Percentiles rank a stretch among this genome's conserved stretches.
These are phyloP conservation scores for Linum lewisii DNA, from an alignment of 345 rosid species.

Conservation along the genomic window DNA sequence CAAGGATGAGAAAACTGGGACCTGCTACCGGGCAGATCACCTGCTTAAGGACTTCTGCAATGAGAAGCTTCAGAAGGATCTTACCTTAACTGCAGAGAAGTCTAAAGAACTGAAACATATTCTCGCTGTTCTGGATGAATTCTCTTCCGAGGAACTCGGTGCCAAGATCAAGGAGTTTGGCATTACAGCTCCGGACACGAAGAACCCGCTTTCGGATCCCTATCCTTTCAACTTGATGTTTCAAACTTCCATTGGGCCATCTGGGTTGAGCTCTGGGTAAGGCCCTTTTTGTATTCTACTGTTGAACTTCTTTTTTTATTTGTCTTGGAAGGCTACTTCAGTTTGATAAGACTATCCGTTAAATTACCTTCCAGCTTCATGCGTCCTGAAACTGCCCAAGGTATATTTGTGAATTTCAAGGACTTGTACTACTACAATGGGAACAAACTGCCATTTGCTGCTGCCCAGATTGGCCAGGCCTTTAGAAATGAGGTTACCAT, in stretches of 20 bases:
- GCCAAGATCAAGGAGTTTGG: conserved; percentile 73
- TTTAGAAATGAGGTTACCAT: conserved; percentile 79
- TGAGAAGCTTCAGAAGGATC: conserved; percentile 84
- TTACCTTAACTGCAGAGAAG: conserved; percentile 47
- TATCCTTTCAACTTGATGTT: conserved; percentile 93
- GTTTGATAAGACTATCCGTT: background rate
- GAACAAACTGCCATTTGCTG: conserved; percentile 90
- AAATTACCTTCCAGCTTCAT: conserved; percentile 45
- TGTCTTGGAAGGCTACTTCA: no score
- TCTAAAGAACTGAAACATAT: conserved; percentile 77
- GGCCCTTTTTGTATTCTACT: conserved; percentile 12
- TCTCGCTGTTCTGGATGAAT: conserved; percentile 76
- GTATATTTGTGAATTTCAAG: conserved; percentile 88
- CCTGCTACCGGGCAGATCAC: conserved; percentile 82
- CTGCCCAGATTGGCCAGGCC: conserved; percentile 97
- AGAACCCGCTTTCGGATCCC: conserved; percentile 79
- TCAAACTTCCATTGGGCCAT: conserved; percentile 94
- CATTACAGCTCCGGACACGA: conserved; percentile 75
- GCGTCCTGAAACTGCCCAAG: conserved; percentile 99
- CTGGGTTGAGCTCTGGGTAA: conserved; percentile 74
- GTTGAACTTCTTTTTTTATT: no score
- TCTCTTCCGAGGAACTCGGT: conserved; percentile 66
- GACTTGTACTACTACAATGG: conserved; percentile 88
- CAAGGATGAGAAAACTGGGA: conserved; percentile 79
- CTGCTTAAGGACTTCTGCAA: conserved; percentile 81